A percentile compares a stretch with the other conserved stretches of the same genome.
phyloP scores from a whole-genome alignment of 148 eudicot genomes.

The Amaranthus cruentus region DNA sequence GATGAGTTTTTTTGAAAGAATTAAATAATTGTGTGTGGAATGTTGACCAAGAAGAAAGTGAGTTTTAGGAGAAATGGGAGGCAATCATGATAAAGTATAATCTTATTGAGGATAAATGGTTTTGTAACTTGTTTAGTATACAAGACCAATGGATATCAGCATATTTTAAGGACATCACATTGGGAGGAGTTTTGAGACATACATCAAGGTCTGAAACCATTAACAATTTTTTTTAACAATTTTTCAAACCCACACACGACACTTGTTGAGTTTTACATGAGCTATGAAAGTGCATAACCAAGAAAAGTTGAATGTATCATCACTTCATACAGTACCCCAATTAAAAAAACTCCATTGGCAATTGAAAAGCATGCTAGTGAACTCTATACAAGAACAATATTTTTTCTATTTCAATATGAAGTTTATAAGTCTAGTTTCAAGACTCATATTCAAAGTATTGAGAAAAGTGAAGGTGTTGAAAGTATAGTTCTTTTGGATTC shows the following conservation, averaged over 20 bases:
- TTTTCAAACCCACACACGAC: too few relatives aligned
- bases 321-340: background rate
- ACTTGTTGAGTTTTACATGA: too few relatives aligned
- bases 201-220: constrained; percentile 2
- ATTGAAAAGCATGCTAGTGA: background rate
- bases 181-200: background rate
- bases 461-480: background rate
- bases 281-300: too few relatives aligned
- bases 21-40: background rate
- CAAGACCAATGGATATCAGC: background rate
- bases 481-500: background rate
- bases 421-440: too few relatives aligned
- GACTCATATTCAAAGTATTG: too few relatives aligned
- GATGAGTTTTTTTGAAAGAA: background rate
- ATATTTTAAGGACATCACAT: background rate
- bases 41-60: background rate
- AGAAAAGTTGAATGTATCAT: too few relatives aligned
- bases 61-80: background rate
- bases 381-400: background rate
- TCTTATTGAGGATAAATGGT: background rate
- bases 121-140: background rate
- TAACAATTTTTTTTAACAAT: background rate
- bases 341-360: background rate
- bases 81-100: background rate
- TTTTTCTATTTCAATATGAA: background rate